Evolutionary conservation across 192 early-diverging fungal genomes (phyloP), one percentile per base, ranked within the genome.

Genomic region (Umbelopsis sp.): DNA sequence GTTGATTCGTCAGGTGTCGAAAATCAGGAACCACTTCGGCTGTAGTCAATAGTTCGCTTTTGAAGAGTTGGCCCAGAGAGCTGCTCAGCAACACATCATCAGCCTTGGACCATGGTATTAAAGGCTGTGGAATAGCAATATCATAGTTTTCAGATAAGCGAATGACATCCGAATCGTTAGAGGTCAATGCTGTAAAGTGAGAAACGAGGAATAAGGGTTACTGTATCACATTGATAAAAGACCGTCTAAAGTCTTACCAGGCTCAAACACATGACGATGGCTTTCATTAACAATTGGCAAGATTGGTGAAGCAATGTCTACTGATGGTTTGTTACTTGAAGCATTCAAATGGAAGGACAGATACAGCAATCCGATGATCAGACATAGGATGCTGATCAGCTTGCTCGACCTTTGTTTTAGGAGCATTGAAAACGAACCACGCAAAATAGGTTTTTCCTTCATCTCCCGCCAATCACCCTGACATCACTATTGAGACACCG

Each of bases 121-220:
- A 36, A 20, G 47, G 69, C 24, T 77, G 70, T 31, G 83, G 83
- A 25, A 82, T 77, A 21, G 83, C 83, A 26, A 84, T 76, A 69
- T 80, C 81, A 32, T 84, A 78, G 12, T 70, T 77, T 50, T 70
- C 26, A 5, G 59, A 47, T n/a, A 75, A 44, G 4, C n/a, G 31
- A 32, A 62, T 62, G 56, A 62, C 34, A 3, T 62, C 56, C 56
- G 56, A 62, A 32, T 62, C 56, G 29, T 62, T 62, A 12, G 56
- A 11, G 14, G 26, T n/a, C 5, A 62, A 2, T 8, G 20, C 56
- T 62, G 34, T 62, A 12, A n/a, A 26, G 16, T 12, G 17, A 26
- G 24, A 17, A 62, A 32, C 26, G 29, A 12, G 10, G 9, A 2
- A 12, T 34, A 34, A 6, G 14, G 31, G 20, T 20, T 34, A 1